A percentile compares a stretch with the other conserved stretches of the same genome.
phyloP scores from a whole-genome alignment of 441 rosid genomes.

The Pelargonium cotyledonis region DNA sequence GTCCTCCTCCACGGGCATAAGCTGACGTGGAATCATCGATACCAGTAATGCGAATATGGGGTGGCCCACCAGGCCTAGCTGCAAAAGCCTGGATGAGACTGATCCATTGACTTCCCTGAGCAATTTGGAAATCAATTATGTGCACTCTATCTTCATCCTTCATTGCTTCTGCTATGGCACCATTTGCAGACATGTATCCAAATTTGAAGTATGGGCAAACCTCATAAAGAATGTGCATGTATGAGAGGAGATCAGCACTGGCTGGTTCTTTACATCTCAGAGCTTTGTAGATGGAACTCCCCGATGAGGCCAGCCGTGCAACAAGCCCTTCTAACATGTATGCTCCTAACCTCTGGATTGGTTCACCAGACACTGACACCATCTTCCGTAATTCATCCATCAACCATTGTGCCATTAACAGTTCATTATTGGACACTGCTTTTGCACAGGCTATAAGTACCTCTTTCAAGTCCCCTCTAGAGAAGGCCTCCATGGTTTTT shows the following conservation, averaged over 20 bases:
- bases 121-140: constrained; percentile 71
- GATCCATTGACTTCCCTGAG: constrained; percentile 83
- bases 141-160: constrained; percentile 73
- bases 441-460: constrained; percentile 65
- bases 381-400: constrained; percentile 54
- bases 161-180: constrained; percentile 90
- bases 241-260: constrained; percentile 59
- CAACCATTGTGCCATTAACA: constrained; percentile 52
- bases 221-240: constrained; percentile 78
- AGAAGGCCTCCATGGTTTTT: constrained; percentile 45
- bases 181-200: constrained; percentile 87
- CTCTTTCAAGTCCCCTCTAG: constrained; percentile 50
- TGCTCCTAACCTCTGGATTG: constrained; percentile 76
- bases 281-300: constrained; percentile 33
- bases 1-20: constrained; percentile 76
- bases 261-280: constrained; percentile 60
- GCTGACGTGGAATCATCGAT: constrained; percentile 63
- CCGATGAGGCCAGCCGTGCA: constrained; percentile 58
- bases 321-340: constrained; percentile 81
- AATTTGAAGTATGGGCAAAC: constrained; percentile 83
- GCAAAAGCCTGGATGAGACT: constrained; percentile 85
- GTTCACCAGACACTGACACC: constrained; percentile 85
- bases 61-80: constrained; percentile 64
- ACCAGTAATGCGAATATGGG: constrained; percentile 72
- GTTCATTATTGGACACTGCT: constrained; percentile 68